Evolutionary conservation across 2,329 filamentous ascomycete genomes (phyloP), one percentile per base, ranked within the genome.

Genomic region (Diaporthe ilicicola): DNA sequence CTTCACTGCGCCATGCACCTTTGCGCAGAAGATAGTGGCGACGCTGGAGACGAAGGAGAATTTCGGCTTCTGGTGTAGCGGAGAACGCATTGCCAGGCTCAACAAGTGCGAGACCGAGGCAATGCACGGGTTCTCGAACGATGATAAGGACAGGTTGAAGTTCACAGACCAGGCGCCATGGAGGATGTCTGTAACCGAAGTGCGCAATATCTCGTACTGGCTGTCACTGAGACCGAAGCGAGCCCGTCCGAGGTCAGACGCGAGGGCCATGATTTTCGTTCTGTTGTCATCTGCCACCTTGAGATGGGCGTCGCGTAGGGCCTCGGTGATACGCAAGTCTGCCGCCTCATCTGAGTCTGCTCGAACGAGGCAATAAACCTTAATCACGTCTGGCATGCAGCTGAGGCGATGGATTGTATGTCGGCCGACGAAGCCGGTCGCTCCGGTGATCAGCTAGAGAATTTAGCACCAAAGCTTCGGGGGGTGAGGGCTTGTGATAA

Each of bases 381-480:
- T 78, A 32, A 81, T 81, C 22, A 92, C 84, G 42, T 89, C 88
- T 6, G 88, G 84, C 39, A 87, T 83, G 1, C 87, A 83, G 3
- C 88, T 86, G 1, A 92, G 82, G 15, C 90, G 85, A 0, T 87
- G 85, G 2, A 90, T 82, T 0, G 90, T 79, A 67, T 90, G 88
- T 0, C 88, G 85, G 4, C 90, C 90, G 0, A 92, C 81, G 5
- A 87, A 87, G 0, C 90, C 90, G 0, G 90, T 92, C 0, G 85
- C 86, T 10, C 90, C 90, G 2, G 90, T 91, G 12, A 92, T 27
- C 13, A 62, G 27, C 56, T 62, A 32, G 78, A 19, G 90, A 74
- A 77, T 81, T 59, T 42, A 34, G 34, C 15, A 39, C 22, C 6
- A 32, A 9, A 37, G 15, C n/a, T n/a, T 46, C 24, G n/a, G 48